Conservation (phyloP, 371 early-diverging fungal species). For the Mucor circinelloides region DNA sequence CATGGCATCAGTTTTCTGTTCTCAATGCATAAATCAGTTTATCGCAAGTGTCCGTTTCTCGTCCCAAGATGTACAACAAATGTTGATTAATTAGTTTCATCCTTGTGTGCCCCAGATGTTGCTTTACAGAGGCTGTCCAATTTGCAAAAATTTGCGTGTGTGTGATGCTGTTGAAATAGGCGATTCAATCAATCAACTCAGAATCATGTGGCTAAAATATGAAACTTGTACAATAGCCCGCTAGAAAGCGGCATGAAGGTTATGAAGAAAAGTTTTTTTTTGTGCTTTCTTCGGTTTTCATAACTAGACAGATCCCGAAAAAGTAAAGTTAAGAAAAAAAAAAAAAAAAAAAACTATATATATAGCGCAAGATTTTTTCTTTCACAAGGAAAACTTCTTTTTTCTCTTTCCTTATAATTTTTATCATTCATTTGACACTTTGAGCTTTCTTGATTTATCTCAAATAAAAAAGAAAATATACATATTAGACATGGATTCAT, state of each 20-base stretch:
- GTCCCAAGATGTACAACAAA: too few relatives aligned
- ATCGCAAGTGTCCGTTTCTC: too few relatives aligned
- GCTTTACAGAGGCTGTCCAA: not conserved
- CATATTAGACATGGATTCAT: conserved; percentile 13
- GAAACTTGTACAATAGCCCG: not conserved
- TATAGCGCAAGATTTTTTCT: not conserved
- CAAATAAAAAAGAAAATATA: not conserved
- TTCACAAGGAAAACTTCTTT: not conserved
- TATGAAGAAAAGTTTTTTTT: not conserved
- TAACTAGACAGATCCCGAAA: not conserved
- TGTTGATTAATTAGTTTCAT: not conserved
- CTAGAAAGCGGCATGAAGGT: not conserved
- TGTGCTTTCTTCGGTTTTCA: too few relatives aligned
- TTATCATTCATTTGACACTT: not conserved
- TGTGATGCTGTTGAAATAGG: not conserved
- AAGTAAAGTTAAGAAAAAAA: too few relatives aligned
- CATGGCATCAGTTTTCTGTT: too few relatives aligned
- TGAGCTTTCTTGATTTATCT: not conserved
- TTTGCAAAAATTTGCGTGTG: not conserved
- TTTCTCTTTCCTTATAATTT: not conserved
- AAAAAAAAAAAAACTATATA: not conserved
- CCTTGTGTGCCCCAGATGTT: not conserved
- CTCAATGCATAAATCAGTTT: too few relatives aligned
- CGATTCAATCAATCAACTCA: not conserved
- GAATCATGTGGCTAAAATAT: conserved; percentile 2